A percentile compares a stretch with the other conserved stretches of the same genome.
Evolutionary conservation across 352 stramenopile species (phyloP).

Genomic region (Halophytophthora batemanensis): DNA sequence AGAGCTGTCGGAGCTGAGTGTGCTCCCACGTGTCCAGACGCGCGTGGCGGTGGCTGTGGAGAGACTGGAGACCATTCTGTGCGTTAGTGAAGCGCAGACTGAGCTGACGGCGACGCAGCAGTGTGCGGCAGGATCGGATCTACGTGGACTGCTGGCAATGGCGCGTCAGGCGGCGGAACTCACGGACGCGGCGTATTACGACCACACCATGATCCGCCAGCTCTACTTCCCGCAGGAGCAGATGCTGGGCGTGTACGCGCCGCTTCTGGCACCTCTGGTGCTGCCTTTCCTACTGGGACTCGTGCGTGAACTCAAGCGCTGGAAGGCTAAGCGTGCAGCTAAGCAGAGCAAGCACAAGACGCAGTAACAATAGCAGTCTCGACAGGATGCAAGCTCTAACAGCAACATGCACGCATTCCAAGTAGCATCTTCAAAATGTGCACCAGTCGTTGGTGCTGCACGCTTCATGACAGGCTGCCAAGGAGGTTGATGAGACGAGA

Average conservation of each 20-base stretch:
- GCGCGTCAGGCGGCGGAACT: conserved; percentile 46
- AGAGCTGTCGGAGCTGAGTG: conserved; percentile 69
- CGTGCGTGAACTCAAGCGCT: conserved; percentile 50
- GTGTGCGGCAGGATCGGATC: conserved; percentile 20
- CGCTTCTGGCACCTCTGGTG: conserved; percentile 57
- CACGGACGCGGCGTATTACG: conserved; percentile 56
- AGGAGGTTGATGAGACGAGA: too few relatives aligned
- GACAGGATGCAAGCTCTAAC: background rate
- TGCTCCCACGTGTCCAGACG: conserved; percentile 57
- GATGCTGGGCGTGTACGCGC: conserved; percentile 62
- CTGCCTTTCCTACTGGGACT: conserved; percentile 57
- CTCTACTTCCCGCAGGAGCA: conserved; percentile 73
- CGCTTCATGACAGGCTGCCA: too few relatives aligned
- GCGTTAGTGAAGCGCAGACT: conserved; percentile 7
- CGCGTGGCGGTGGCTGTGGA: conserved; percentile 49
- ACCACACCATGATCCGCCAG: conserved; percentile 72
- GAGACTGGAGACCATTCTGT: conserved; percentile 54
- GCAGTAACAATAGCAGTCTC: conserved; percentile 4
- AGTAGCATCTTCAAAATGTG: too few relatives aligned
- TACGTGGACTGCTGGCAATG: conserved; percentile 29
- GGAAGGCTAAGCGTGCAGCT: conserved; percentile 33
- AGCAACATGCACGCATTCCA: too few relatives aligned
- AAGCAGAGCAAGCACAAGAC: conserved; percentile 23
- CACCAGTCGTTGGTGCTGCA: too few relatives aligned
- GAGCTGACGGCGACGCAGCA: conserved; percentile 4